phyloP scores from a whole-genome alignment of 2,329 filamentous ascomycete genomes.

The Teratosphaeria epicoccoides region DNA sequence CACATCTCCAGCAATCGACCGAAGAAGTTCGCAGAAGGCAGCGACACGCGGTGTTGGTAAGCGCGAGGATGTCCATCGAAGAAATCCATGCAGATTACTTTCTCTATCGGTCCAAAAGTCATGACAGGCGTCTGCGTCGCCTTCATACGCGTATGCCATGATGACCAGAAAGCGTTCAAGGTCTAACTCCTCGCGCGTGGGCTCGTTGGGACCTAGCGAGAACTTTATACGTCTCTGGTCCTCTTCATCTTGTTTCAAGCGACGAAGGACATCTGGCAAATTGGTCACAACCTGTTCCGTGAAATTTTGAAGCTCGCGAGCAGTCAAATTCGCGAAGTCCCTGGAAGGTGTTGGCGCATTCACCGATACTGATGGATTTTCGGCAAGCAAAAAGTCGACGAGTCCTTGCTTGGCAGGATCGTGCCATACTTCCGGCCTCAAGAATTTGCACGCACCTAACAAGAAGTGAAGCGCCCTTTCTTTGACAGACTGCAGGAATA shows the following conservation, averaged over 20 bases:
- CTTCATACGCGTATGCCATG: conserved; percentile 83
- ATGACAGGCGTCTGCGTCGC: conserved; percentile 70
- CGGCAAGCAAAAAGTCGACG: conserved; percentile 70
- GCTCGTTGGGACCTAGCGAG: conserved; percentile 23
- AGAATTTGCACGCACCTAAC: conserved; percentile 70
- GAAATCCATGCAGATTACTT: conserved; percentile 84
- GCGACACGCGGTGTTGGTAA: conserved; percentile 93
- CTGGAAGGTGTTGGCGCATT: conserved; percentile 58
- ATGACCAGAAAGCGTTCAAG: conserved; percentile 86
- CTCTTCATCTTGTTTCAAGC: conserved; percentile 78
- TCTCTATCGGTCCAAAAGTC: conserved; percentile 90
- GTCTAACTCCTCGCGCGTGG: conserved; percentile 37
- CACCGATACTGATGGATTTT: conserved; percentile 57
- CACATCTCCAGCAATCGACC: conserved; percentile 72
- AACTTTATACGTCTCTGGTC: conserved; percentile 54
- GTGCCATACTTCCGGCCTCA: conserved; percentile 72
- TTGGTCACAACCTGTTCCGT: conserved; percentile 91
- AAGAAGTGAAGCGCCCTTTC: conserved; percentile 91
- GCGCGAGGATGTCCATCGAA: conserved; percentile 92
- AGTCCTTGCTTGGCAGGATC: conserved; percentile 77
- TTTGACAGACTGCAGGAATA: conserved; percentile 61
- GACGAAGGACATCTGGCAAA: conserved; percentile 82
- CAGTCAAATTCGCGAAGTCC: conserved; percentile 61
- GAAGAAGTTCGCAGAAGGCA: conserved; percentile 93
- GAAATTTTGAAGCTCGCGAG: conserved; percentile 76